phyloP scores from a whole-genome alignment of 2,329 filamentous ascomycete genomes.

The Daldinia sp. region DNA sequence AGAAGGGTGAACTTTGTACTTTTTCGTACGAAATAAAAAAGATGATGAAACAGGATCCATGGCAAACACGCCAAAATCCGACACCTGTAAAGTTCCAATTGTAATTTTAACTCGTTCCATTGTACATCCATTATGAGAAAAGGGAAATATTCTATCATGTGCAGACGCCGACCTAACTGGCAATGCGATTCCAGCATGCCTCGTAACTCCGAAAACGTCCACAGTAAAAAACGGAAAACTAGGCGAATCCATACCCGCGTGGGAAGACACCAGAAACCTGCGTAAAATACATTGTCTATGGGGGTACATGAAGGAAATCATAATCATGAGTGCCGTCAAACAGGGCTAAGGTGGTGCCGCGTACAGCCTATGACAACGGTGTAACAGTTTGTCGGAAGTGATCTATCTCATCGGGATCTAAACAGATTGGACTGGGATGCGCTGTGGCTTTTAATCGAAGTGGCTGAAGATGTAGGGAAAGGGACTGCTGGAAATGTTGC shows the following conservation, averaged over 20 bases:
- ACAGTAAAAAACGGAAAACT: slow-evolving; percentile 21
- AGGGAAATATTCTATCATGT: slow-evolving; percentile 19
- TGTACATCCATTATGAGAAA: slow-evolving; percentile 9
- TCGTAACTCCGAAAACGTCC: slow-evolving; percentile 27
- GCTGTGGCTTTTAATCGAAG: slow-evolving; percentile 35
- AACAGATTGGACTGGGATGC: slow-evolving; percentile 35
- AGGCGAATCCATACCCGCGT: slow-evolving; percentile 19
- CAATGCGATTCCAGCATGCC: slow-evolving; percentile 33
- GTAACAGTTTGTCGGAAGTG: slow-evolving; percentile 37
- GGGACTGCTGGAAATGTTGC: slow-evolving; percentile 9
- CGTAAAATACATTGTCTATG: slow-evolving; percentile 29
- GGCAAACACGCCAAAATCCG: slow-evolving; percentile 22
- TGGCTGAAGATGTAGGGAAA: slow-evolving; percentile 27
- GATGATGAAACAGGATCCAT: slow-evolving; percentile 32
- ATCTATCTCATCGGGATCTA: slow-evolving; percentile 41
- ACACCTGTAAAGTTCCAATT: slow-evolving; percentile 20
- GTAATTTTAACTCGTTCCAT: slow-evolving; percentile 14
- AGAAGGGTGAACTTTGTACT: slow-evolving; percentile 14
- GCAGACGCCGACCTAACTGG: slow-evolving; percentile 25
- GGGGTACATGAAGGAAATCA: slow-evolving; percentile 29
- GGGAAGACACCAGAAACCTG: slow-evolving; percentile 5
- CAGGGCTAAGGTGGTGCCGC: slow-evolving; percentile 19
- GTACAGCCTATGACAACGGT: slow-evolving; percentile 35
- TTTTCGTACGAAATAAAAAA: slow-evolving; percentile 23
- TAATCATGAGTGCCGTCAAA: slow-evolving; percentile 31